Percentiles rank a stretch among this genome's conserved stretches.
Conservation (phyloP, 2,329 filamentous ascomycete genomes). For the Aspergillus jensenii region DNA sequence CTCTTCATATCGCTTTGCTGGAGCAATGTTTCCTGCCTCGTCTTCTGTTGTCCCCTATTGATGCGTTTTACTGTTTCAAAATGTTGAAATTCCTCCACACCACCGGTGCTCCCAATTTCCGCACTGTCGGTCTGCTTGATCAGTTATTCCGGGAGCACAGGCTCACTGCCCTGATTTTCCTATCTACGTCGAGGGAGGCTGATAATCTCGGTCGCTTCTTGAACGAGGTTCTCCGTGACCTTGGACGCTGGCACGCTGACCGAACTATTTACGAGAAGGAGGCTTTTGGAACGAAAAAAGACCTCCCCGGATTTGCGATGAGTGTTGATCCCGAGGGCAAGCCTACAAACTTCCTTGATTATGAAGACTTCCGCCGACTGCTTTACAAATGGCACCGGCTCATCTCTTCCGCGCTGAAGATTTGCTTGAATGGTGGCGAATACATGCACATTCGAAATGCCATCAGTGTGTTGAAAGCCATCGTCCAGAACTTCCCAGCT, state of each 20-base stretch:
- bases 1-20: slow-evolving; percentile 72
- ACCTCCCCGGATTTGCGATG: slow-evolving; percentile 76
- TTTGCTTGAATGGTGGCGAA: slow-evolving; percentile 77
- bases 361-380: slow-evolving; percentile 80
- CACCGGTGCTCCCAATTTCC: slow-evolving; percentile 80
- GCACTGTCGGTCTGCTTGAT: slow-evolving; percentile 78
- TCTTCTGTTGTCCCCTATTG: slow-evolving; percentile 76
- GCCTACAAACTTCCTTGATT: slow-evolving; percentile 71
- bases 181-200: slow-evolving; percentile 84
- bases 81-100: slow-evolving; percentile 87
- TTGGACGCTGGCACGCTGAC: slow-evolving; percentile 81
- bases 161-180: slow-evolving; percentile 79
- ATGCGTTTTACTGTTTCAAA: slow-evolving; percentile 84
- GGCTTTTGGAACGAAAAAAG: slow-evolving; percentile 65
- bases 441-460: slow-evolving; percentile 99
- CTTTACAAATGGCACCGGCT: slow-evolving; percentile 89
- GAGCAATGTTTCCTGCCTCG: slow-evolving; percentile 93
- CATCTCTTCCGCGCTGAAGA: slow-evolving; percentile 74
- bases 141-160: slow-evolving; percentile 81
- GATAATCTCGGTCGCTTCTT: slow-evolving; percentile 92
- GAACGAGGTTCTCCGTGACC: slow-evolving; percentile 74
- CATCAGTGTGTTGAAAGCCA: slow-evolving; percentile 80
- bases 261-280: slow-evolving; percentile 77
- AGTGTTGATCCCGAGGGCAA: slow-evolving; percentile 69
- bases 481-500: slow-evolving; percentile 80